A percentile compares a stretch with the other conserved stretches of the same genome.
Evolutionary conservation across 805 yeast species (phyloP).

Genomic region (Candida nemodendra): DNA sequence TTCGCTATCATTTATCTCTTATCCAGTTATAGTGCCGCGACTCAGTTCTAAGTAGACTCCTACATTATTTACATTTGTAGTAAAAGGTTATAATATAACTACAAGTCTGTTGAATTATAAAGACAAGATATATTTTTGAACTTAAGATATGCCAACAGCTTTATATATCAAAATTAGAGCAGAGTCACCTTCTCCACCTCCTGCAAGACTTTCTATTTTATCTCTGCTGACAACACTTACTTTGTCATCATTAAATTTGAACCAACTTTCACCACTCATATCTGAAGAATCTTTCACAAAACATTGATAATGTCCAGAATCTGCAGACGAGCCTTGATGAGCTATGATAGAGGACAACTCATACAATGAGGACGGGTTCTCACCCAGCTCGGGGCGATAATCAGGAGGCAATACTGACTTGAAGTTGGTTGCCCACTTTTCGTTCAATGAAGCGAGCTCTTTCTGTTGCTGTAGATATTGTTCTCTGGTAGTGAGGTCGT

Average conservation of each 20-base stretch:
- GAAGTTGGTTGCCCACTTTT: conserved; percentile 50
- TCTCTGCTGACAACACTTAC: conserved; percentile 77
- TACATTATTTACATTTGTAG: too few species aligned
- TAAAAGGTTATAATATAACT: too few species aligned
- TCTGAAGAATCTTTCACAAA: conserved; percentile 73
- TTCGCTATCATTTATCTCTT: too few species aligned
- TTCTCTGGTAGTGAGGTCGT: conserved; percentile 47
- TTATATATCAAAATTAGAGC: conserved; percentile 87
- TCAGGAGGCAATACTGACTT: conserved; percentile 43
- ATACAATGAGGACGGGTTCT: conserved; percentile 85
- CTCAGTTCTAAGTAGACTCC: too few species aligned
- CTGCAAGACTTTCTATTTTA: conserved; percentile 81
- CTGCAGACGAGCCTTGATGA: conserved; percentile 94
- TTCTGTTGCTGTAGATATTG: conserved; percentile 53
- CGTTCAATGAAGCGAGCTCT: conserved; percentile 45
- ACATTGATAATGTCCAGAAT: conserved; percentile 95
- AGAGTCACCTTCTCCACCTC: conserved; percentile 97
- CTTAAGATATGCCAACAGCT: conserved; percentile 61
- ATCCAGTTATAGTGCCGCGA: too few species aligned
- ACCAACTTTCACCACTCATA: conserved; percentile 76
- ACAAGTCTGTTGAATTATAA: too few species aligned
- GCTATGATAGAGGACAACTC: conserved; percentile 82
- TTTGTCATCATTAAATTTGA: conserved; percentile 91
- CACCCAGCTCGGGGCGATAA: conserved; percentile 48
- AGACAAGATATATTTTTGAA: too few species aligned